A percentile compares a stretch with the other conserved stretches of the same genome.
Evolutionary conservation across 345 rosid genomes (phyloP).

Genomic region (Camelina sativa): DNA sequence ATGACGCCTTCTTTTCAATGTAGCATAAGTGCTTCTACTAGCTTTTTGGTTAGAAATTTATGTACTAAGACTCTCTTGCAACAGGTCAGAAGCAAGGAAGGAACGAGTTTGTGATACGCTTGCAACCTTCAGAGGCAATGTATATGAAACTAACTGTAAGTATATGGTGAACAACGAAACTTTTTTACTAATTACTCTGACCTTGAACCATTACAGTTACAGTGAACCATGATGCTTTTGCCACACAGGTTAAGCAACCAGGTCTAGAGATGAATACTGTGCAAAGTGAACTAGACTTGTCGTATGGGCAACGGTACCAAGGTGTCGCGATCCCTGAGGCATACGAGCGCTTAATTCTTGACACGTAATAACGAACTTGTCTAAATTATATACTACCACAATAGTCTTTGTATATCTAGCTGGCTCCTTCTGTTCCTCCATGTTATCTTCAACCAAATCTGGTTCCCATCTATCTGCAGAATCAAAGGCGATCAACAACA

Average conservation of each 20-base stretch:
- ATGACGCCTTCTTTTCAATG: neutral
- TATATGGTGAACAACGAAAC: neutral
- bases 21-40: conserved; percentile 8
- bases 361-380: conserved; percentile 57
- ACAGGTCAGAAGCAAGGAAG: conserved; percentile 90
- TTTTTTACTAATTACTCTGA: neutral
- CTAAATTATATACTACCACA: neutral
- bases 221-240: conserved; percentile 30
- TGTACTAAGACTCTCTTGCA: conserved; percentile 10
- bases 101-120: conserved; percentile 94
- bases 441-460: neutral
- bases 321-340: conserved; percentile 84
- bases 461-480: conserved; percentile 46
- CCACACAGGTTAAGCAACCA: conserved; percentile 87
- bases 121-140: conserved; percentile 95
- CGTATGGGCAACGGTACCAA: conserved; percentile 90
- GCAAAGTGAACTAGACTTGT: conserved; percentile 98
- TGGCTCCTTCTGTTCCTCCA: neutral
- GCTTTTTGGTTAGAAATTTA: neutral
- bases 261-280: conserved; percentile 91
- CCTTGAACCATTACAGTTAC: neutral
- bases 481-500: conserved; percentile 96
- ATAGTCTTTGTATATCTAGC: neutral
- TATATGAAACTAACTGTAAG: conserved; percentile 97
- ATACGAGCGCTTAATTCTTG: conserved; percentile 93